Percentiles rank a stretch among this genome's conserved stretches.
Evolutionary conservation across 768 basidiomycete species (phyloP).

Genomic region (Amanita muscaria): DNA sequence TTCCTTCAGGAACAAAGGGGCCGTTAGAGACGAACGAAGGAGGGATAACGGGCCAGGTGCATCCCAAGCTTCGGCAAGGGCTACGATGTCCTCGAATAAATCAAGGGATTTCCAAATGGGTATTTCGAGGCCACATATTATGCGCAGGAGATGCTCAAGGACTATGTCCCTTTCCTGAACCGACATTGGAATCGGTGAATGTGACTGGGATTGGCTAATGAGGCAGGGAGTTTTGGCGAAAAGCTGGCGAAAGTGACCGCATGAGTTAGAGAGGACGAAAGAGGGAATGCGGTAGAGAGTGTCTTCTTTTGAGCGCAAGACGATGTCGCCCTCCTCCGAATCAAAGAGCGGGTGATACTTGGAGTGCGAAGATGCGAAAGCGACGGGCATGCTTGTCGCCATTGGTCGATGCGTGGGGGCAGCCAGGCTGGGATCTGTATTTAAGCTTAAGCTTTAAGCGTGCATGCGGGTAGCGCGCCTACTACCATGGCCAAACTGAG

Average conservation of each 20-base stretch:
- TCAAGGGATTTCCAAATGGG: constrained; percentile 32
- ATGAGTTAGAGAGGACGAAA: constrained; percentile 27
- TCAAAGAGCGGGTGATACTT: constrained; percentile 28
- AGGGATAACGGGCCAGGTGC: constrained; percentile 34
- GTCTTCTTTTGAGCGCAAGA: constrained; percentile 33
- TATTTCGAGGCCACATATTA: constrained; percentile 33
- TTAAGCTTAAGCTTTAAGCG: too few relatives aligned
- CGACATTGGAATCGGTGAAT: too few relatives aligned
- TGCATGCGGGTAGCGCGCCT: background rate
- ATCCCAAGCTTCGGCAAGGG: constrained; percentile 39
- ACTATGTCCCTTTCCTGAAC: too few relatives aligned
- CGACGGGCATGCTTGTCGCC: too few relatives aligned
- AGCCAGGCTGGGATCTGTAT: background rate
- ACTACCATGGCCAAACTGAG: constrained; percentile 25
- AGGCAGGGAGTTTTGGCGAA: constrained; percentile 19
- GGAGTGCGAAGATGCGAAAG: too few relatives aligned
- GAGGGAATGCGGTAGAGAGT: constrained; percentile 36
- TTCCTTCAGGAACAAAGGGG: constrained; percentile 32
- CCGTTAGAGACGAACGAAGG: constrained; percentile 32
- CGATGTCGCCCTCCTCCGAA: constrained; percentile 31
- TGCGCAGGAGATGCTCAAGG: constrained; percentile 30
- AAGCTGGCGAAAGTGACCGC: constrained; percentile 38
- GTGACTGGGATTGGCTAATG: constrained; percentile 1
- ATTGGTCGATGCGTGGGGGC: background rate
- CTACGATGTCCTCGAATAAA: constrained; percentile 28